Base-by-base conservation (phyloP, 768 basidiomycete species). In the Macrolepiota dolichaula region DNA sequence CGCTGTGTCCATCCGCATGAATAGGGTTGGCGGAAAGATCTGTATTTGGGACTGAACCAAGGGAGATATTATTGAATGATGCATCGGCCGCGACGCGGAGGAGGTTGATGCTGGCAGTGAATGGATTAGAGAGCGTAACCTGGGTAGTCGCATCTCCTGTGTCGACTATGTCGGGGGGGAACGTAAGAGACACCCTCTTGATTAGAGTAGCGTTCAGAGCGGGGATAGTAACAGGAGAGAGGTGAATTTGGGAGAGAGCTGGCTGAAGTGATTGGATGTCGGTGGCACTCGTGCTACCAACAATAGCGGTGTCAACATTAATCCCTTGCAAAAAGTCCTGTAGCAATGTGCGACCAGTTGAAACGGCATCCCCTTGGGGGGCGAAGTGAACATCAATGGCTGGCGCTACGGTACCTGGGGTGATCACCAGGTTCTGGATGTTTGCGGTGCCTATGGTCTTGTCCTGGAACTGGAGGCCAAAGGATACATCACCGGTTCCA, bases 251-350 rank as follows among this genome's bases (percentile, higher is more conserved):
- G 5, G 85, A 83, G 51, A 91, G 74, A 0, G 87, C 88, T 12
- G 72, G 69, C 66, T 87, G 79, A 38, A 91, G 72, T 1, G 89
- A 89, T 40, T 75, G 75, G 15, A 91, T 84, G 0, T 77, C 73
- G 0, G 88, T 91, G 3, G 88, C 84, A 40, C 66, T 75, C 1
- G 74, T 77, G 12, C 80, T 77, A 4, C 89, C 89, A 6, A 73
- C 65, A 55, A 91, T 89, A 4, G 76, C 75, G 1, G 84, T 85
- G 49, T 76, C 73, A 6, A 81, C 81, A 62, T 83, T 73, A 32
- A 84, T 64, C 17, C 87, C 89, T 72, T 88, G 84, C n/a, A 91
- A 70, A 67, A 84, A 91, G 68, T 87, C 86, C 71, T 88, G 81
- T 51, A 91, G 77, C 62, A 91, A 68, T 9, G 68, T 66, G 56